Evolutionary conservation across 129 eudicot genomes (phyloP).

Genomic region (Saussurea involucrata): DNA sequence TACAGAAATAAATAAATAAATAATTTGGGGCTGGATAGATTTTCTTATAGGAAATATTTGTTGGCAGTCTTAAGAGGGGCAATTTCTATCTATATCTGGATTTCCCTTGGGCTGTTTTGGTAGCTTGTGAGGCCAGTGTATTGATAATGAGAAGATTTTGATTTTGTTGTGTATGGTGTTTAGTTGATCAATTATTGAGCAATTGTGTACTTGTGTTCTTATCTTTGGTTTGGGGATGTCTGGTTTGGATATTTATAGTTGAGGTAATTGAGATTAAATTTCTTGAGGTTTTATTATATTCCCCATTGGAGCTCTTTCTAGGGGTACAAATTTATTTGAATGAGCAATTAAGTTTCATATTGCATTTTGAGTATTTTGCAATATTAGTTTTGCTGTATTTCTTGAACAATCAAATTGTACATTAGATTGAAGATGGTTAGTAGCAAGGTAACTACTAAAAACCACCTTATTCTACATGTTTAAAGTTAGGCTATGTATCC

Average conservation of each 20-base stretch:
- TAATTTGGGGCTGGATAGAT: background rate
- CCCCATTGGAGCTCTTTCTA: background rate
- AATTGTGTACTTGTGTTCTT: background rate
- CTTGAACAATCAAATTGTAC: background rate
- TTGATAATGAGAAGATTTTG: background rate
- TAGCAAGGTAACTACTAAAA: background rate
- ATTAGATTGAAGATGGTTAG: background rate
- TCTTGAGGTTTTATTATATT: background rate
- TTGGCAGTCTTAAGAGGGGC: background rate
- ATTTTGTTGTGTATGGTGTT: background rate
- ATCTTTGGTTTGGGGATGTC: background rate
- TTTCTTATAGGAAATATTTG: background rate
- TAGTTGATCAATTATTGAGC: background rate
- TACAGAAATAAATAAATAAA: background rate
- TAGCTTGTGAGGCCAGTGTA: background rate
- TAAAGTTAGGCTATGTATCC: background rate
- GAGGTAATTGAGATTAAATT: background rate
- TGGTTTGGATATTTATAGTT: background rate
- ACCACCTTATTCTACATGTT: background rate
- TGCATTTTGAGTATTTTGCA: background rate
- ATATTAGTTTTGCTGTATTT: background rate
- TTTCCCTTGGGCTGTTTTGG: background rate
- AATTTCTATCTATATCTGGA: background rate
- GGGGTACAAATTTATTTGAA: background rate
- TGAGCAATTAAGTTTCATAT: background rate